These are phyloP conservation scores for Colletotrichum sansevieriae DNA, from an alignment of 2,329 filamentous ascomycete species.

Conservation along the genomic window DNA sequence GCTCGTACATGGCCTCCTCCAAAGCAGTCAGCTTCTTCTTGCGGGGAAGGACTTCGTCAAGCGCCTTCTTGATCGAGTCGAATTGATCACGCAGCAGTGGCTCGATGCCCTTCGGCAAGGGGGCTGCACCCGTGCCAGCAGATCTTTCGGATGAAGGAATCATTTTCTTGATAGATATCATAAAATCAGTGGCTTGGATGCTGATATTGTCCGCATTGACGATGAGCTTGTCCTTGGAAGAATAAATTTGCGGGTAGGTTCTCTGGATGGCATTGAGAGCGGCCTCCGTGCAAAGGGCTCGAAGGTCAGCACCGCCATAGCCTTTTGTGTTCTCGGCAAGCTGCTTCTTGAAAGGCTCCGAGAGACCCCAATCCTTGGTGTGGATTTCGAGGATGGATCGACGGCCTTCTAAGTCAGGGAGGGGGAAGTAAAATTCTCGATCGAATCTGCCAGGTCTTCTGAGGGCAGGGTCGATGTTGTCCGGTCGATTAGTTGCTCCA, in stretches of 20 bases:
- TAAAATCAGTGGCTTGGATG: conserved; percentile 94
- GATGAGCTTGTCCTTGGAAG: conserved; percentile 87
- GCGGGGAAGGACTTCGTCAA: conserved; percentile 84
- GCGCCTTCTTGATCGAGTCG: conserved; percentile 72
- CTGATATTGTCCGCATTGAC: conserved; percentile 88
- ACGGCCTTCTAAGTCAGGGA: conserved; percentile 84
- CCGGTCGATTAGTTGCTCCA: conserved; percentile 96
- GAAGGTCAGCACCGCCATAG: conserved; percentile 94
- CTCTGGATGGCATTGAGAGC: conserved; percentile 95
- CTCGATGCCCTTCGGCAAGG: conserved; percentile 83
- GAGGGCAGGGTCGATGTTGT: conserved; percentile 96
- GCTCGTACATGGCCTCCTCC: conserved; percentile 93
- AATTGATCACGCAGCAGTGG: conserved; percentile 84
- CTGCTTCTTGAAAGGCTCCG: conserved; percentile 82
- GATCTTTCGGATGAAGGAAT: conserved; percentile 94
- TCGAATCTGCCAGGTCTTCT: conserved; percentile 95
- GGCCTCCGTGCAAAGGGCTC: conserved; percentile 95
- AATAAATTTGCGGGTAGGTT: conserved; percentile 96
- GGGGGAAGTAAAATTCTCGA: conserved; percentile 96
- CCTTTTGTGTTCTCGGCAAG: conserved; percentile 93
- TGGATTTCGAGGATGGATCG: conserved; percentile 94
- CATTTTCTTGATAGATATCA: conserved; percentile 96
- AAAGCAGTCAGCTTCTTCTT: conserved; percentile 90
- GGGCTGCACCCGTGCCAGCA: conserved; percentile 84
- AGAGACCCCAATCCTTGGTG: conserved; percentile 91